Evolutionary conservation across 768 basidiomycete species (phyloP).

Genomic region (Cystobasidium tubakii): DNA sequence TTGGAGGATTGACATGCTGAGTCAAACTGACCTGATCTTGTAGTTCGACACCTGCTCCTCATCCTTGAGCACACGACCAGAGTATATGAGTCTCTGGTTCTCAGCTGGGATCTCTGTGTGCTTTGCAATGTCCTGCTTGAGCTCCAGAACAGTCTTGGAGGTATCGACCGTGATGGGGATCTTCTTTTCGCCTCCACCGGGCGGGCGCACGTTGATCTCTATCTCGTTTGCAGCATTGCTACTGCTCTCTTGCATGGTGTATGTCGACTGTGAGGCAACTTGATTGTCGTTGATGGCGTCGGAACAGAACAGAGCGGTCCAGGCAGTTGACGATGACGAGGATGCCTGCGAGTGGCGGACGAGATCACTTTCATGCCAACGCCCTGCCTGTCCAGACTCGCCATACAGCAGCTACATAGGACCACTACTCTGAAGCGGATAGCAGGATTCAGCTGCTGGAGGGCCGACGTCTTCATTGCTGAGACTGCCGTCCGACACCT

Average conservation of each 20-base stretch:
- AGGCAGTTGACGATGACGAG: background rate
- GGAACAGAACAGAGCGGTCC: background rate
- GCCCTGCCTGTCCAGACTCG: no score
- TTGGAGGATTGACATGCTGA: background rate
- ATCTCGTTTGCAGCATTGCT: constrained; percentile 32
- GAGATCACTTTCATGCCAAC: background rate
- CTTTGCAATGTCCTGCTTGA: constrained; percentile 81
- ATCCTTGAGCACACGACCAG: constrained; percentile 57
- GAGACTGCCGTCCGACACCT: background rate
- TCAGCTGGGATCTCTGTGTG: constrained; percentile 77
- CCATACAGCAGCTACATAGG: no score
- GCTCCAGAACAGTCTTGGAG: constrained; percentile 78
- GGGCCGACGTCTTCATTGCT: no score
- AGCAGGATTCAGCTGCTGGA: no score
- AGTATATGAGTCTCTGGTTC: constrained; percentile 84
- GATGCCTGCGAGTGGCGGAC: background rate
- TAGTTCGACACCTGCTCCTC: constrained; percentile 75
- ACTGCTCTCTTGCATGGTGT: constrained; percentile 29
- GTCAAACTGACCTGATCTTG: constrained; percentile 70
- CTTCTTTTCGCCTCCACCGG: constrained; percentile 63
- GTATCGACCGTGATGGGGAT: constrained; percentile 73
- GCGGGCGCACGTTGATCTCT: constrained; percentile 50
- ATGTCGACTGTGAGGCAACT: background rate
- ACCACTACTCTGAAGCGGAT: no score
- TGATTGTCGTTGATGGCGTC: background rate